These are phyloP conservation scores for Cruciata laevipes DNA, from an alignment of 257 asterid species.

Conservation along the genomic window DNA sequence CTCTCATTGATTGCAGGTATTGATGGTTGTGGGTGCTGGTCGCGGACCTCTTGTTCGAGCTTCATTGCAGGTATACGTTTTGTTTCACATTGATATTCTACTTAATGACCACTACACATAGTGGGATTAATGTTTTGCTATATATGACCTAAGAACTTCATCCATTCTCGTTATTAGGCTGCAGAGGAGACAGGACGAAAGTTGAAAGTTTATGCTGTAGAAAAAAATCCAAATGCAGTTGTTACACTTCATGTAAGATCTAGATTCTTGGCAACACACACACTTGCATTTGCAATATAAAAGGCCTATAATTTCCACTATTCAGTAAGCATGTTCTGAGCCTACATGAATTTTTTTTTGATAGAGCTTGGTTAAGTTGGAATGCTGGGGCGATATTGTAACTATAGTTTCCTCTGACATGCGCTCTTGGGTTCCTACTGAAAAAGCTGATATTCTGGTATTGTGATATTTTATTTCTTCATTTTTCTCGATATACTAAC, in stretches of 20 bases:
- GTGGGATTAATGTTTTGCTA: not conserved
- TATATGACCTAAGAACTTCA: not conserved
- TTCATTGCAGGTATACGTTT: slow-evolving; percentile 64
- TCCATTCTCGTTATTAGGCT: slow-evolving; percentile 42
- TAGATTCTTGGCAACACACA: slow-evolving; percentile 14
- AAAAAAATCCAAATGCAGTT: slow-evolving; percentile 94
- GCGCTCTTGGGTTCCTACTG: slow-evolving; percentile 96
- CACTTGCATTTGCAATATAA: not conserved
- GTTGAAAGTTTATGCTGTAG: slow-evolving; percentile 92
- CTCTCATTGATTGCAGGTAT: slow-evolving; percentile 41
- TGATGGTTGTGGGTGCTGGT: slow-evolving; percentile 99
- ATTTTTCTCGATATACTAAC: slow-evolving; percentile 1
- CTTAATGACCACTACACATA: not conserved
- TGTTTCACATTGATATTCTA: slow-evolving; percentile 14
- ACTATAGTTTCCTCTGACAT: slow-evolving; percentile 85
- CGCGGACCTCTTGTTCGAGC: slow-evolving; percentile 99
- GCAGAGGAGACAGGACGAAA: slow-evolving; percentile 93
- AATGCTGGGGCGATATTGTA: slow-evolving; percentile 85
- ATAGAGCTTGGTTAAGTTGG: slow-evolving; percentile 92
- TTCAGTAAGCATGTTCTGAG: not conserved
- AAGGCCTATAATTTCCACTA: not conserved
- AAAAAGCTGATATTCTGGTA: slow-evolving; percentile 97
- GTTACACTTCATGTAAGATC: slow-evolving; percentile 91
- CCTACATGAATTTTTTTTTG: slow-evolving; percentile 10
- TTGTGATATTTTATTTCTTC: not conserved